Percentiles rank a stretch among this genome's conserved stretches.
Conservation (phyloP, 495 filamentous ascomycete species). For the Evernia prunastri region DNA sequence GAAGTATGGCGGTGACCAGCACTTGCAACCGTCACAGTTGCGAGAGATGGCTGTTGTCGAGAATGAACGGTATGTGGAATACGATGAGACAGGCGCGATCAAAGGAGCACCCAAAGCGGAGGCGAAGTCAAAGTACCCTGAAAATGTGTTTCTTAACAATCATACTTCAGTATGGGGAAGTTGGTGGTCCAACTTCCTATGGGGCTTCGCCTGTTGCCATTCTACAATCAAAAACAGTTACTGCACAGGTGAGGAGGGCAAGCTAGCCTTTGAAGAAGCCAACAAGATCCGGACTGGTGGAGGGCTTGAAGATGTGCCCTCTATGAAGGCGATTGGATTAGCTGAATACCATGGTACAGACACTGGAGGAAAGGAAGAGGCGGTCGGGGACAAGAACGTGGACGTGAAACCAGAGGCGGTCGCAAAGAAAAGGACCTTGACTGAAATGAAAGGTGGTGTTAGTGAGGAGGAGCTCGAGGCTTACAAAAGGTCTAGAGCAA, state of each 20-base stretch:
- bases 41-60: slow-evolving; percentile 64
- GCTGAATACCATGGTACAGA: slow-evolving; percentile 15
- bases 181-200: slow-evolving; percentile 93
- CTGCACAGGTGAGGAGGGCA: slow-evolving; percentile 86
- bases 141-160: slow-evolving; percentile 84
- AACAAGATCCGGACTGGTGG: slow-evolving; percentile 51
- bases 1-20: slow-evolving; percentile 75
- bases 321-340: slow-evolving; percentile 31
- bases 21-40: slow-evolving; percentile 54
- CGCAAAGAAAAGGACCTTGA: slow-evolving; percentile 48
- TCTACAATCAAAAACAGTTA: slow-evolving; percentile 93
- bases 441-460: slow-evolving; percentile 69
- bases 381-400: background rate
- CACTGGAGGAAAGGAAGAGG: slow-evolving; percentile 8
- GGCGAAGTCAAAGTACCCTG: slow-evolving; percentile 81
- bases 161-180: slow-evolving; percentile 92
- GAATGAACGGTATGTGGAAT: slow-evolving; percentile 88
- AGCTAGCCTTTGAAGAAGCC: slow-evolving; percentile 61
- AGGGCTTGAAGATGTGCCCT: slow-evolving; percentile 31
- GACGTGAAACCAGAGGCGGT: slow-evolving; percentile 29
- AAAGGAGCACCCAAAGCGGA: slow-evolving; percentile 75
- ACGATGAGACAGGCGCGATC: slow-evolving; percentile 80
- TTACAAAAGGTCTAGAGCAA: slow-evolving; percentile 64
- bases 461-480: slow-evolving; percentile 77
- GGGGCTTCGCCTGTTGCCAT: slow-evolving; percentile 97